A percentile compares a stretch with the other conserved stretches of the same genome.
Evolutionary conservation across 169 alveolate species (phyloP).

Genomic region (Plasmodium falciparum): DNA sequence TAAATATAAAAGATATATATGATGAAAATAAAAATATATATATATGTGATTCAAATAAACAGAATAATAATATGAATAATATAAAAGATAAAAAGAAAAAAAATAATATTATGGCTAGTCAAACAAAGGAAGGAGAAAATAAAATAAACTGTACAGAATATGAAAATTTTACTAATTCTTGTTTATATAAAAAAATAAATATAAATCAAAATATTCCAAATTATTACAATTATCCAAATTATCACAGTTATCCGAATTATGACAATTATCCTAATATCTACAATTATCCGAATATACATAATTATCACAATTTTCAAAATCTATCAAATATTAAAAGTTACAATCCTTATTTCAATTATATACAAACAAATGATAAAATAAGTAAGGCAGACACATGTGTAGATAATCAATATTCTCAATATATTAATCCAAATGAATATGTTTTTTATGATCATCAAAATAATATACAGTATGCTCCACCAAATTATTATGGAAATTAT

Average conservation of each 20-base stretch:
- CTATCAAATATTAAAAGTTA: neutral
- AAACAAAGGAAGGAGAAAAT: neutral
- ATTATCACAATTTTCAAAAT: no score
- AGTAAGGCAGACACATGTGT: slow-evolving; percentile 16
- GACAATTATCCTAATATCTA: no score
- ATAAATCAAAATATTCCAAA: slow-evolving; percentile 18
- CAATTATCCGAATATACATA: no score
- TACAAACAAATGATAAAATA: slow-evolving; percentile 39
- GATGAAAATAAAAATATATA: neutral
- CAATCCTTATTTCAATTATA: slow-evolving; percentile 50
- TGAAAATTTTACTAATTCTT: slow-evolving; percentile 17
- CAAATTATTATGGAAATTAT: slow-evolving; percentile 59
- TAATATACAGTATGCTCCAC: slow-evolving; percentile 45
- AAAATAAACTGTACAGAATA: slow-evolving; percentile 34
- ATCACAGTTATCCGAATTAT: no score
- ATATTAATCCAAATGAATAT: slow-evolving; percentile 49
- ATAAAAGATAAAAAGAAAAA: slow-evolving; percentile 11
- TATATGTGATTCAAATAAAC: neutral
- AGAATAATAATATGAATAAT: slow-evolving; percentile 13
- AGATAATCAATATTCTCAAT: slow-evolving; percentile 26
- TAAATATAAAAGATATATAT: neutral
- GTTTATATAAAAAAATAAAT: slow-evolving; percentile 45
- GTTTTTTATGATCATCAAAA: slow-evolving; percentile 50
- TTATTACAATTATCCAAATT: no score
- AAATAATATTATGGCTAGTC: neutral